These are phyloP conservation scores for Backusella parvicylindrica DNA, from an alignment of 192 early-diverging fungal genomes.

Conservation along the genomic window DNA sequence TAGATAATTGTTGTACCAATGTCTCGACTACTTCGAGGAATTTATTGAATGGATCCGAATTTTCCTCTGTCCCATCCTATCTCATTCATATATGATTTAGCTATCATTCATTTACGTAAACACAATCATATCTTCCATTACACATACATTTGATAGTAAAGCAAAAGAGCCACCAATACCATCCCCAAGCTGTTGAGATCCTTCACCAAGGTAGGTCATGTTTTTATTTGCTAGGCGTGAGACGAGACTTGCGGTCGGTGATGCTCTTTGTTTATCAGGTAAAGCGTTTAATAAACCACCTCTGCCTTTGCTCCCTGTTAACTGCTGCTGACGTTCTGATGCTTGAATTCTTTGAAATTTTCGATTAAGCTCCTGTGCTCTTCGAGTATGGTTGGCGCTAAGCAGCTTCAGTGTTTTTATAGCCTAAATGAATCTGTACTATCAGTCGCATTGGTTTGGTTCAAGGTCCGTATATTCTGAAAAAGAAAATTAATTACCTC, in stretches of 20 bases:
- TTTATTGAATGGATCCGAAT: conserved; percentile 80
- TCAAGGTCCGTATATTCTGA: not conserved
- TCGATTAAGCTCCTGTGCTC: conserved; percentile 62
- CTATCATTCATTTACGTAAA: not conserved
- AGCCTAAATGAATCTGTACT: conserved; percentile 38
- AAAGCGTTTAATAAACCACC: not conserved
- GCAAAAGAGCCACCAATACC: conserved; percentile 32
- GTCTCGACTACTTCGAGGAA: conserved; percentile 76
- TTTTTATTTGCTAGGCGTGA: not conserved
- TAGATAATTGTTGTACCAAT: conserved; percentile 67
- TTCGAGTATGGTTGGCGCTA: conserved; percentile 61
- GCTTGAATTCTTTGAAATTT: not conserved
- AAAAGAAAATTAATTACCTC: conserved; percentile 37
- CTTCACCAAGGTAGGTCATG: not conserved
- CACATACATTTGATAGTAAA: conserved; percentile 18
- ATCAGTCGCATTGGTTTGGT: not conserved
- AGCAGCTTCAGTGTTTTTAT: conserved; percentile 63
- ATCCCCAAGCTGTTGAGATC: not conserved
- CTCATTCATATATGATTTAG: not conserved
- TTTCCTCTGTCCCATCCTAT: conserved; percentile 47
- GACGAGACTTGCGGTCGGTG: not conserved
- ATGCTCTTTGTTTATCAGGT: conserved; percentile 1
- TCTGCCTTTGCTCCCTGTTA: not conserved
- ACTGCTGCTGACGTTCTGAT: not conserved
- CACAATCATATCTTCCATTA: not conserved